Evolutionary conservation across 73 alveolate genomes (phyloP).

Genomic region (Paramecium caudatum): DNA sequence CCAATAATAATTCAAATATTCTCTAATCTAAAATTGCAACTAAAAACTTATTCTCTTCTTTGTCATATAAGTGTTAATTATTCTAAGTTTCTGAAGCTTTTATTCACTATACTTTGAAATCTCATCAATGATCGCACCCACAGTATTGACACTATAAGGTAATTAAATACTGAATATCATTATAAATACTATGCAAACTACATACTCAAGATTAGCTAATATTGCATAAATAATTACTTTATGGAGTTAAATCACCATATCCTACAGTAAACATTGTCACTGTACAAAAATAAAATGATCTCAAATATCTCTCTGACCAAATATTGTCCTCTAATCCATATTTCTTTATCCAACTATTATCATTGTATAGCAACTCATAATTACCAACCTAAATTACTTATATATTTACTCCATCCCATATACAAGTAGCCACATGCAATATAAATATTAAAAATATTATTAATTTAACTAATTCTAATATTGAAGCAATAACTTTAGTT

Average conservation of each 20-base stretch:
- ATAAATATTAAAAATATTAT: conserved; percentile 9
- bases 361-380: neutral
- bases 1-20: conserved; percentile 53
- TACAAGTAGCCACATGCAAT: conserved; percentile 38
- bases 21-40: conserved; percentile 41
- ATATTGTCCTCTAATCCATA: neutral
- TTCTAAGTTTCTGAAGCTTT: conserved; percentile 37
- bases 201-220: conserved; percentile 31
- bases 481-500: conserved; percentile 28
- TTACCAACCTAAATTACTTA: conserved; percentile 15
- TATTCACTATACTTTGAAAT: conserved; percentile 28
- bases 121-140: conserved; percentile 42
- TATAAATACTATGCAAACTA: neutral
- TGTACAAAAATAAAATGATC: conserved; percentile 59
- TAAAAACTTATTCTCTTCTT: conserved; percentile 28
- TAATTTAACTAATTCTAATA: conserved; percentile 38
- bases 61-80: conserved; percentile 44
- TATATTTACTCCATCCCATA: conserved; percentile 44
- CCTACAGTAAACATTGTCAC: conserved; percentile 70
- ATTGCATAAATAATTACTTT: neutral
- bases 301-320: conserved; percentile 57
- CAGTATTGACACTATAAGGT: conserved; percentile 57
- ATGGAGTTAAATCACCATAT: conserved; percentile 67
- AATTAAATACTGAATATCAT: conserved; percentile 47
- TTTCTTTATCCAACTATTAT: conserved; percentile 37